phyloP scores from a whole-genome alignment of 106 monocot species.

The Allium sativum region DNA sequence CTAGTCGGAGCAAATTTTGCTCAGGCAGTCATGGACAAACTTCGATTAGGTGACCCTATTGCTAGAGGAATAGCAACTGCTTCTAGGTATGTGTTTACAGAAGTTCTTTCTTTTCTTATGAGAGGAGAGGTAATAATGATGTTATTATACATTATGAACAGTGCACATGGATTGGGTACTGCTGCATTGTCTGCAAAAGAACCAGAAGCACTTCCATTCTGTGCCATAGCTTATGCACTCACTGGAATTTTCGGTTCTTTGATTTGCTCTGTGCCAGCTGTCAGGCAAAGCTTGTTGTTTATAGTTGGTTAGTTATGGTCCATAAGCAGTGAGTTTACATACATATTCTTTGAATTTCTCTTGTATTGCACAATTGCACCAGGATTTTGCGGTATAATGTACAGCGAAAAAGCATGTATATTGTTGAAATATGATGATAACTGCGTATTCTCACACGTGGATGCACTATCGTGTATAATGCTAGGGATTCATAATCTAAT shows the following conservation, averaged over 20 bases:
- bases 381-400: too few relatives aligned
- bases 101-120: neutral
- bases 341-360: too few relatives aligned
- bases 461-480: too few relatives aligned
- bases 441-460: too few relatives aligned
- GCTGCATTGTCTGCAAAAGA: constrained; percentile 96
- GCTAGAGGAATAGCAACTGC: constrained; percentile 97
- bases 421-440: too few relatives aligned
- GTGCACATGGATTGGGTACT: constrained; percentile 97
- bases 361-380: too few relatives aligned
- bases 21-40: constrained; percentile 81
- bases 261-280: constrained; percentile 76
- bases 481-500: too few relatives aligned
- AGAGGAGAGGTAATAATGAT: too few relatives aligned
- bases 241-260: constrained; percentile 88
- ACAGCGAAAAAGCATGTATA: too few relatives aligned
- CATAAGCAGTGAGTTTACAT: too few relatives aligned
- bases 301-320: constrained; percentile 33
- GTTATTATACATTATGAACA: constrained; percentile 10
- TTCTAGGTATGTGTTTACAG: constrained; percentile 52
- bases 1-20: constrained; percentile 96
- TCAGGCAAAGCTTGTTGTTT: constrained; percentile 71
- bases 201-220: constrained; percentile 95
- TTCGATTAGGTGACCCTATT: constrained; percentile 75
- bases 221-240: constrained; percentile 84